Evolutionary conservation across 2,329 filamentous ascomycete genomes (phyloP), one percentile per base, ranked within the genome.

Genomic region (Plenodomus tracheiphilus): DNA sequence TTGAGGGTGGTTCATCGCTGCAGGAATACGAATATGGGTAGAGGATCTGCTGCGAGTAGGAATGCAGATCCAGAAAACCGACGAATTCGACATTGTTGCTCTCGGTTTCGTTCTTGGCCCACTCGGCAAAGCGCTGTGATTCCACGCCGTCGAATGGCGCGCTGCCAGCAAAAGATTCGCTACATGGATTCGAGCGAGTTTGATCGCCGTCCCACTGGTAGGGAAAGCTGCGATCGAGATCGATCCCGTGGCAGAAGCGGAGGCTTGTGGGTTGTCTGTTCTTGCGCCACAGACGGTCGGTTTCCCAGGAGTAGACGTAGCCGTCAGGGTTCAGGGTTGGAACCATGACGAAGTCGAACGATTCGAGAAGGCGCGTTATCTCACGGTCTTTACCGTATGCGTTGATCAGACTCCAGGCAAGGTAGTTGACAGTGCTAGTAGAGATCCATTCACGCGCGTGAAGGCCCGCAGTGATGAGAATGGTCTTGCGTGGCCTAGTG

Each of bases 391-490:
- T 89, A 51, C 88, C 89, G 70, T 93, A 95, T 4, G 85, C 83
- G 1, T 88, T 92, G 62, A 96, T 89, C 40, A 97, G 80, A 15
- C 85, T 89, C 83, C 94, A 96, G 9, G 93, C 91, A 22, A 96
- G 77, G 64, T 96, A 97, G 63, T 88, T 95, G 43, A 95, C 90
- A 0, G 91, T 96, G 64, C 87, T 94, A 1, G 88, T 91, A 39
- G 91, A 90, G 58, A 99, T 96, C 94, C 94, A 99, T 77, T 99
- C 94, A 32, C 94, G 84, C 2, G 92, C 93, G 71, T 97, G 94
- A n/a, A 89, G 80, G 41, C 93, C 93, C 45, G 91, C 94, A 3
- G 86, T 86, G 17, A 99, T 78, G 42, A 96, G 77, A 47, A 96
- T 84, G 0, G 89, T 93, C 69, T 90, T 90, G 41, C 89, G 84